These are phyloP conservation scores for Coemansia sp. DNA, from an alignment of 192 early-diverging fungal species.

Conservation along the genomic window DNA sequence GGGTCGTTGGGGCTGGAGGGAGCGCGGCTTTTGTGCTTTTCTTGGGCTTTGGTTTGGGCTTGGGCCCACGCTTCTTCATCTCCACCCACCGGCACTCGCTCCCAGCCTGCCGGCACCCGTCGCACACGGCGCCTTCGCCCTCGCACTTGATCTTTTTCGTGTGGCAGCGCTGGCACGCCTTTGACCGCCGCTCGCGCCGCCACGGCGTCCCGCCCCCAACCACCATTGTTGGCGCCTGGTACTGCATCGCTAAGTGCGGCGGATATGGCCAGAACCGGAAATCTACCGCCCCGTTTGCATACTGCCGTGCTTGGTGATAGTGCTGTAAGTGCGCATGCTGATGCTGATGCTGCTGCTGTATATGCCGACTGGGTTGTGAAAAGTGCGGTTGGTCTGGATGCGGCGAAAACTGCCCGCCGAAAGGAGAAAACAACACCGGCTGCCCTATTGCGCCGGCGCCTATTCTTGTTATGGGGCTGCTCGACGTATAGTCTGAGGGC, in stretches of 20 bases:
- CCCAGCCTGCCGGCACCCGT: constrained; percentile 46
- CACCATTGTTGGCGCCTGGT: neutral
- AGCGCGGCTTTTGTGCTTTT: neutral
- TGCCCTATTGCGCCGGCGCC: neutral
- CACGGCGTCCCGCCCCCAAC: constrained; percentile 17
- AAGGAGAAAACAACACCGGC: neutral
- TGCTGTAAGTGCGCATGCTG: constrained; percentile 8
- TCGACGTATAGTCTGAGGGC: neutral
- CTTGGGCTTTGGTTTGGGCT: constrained; percentile 13
- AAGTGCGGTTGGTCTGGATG: neutral
- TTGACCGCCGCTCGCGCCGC: constrained; percentile 52
- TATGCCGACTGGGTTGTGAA: neutral
- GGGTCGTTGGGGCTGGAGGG: neutral
- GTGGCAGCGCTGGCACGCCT: constrained; percentile 53
- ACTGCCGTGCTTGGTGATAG: constrained; percentile 17
- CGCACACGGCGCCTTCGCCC: constrained; percentile 40
- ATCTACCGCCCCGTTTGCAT: constrained; percentile 15
- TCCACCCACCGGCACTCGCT: constrained; percentile 51
- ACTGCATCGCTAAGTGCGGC: constrained; percentile 2
- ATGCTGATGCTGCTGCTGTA: constrained; percentile 1
- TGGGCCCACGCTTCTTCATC: constrained; percentile 53
- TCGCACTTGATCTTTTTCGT: constrained; percentile 55
- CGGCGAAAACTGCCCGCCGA: neutral
- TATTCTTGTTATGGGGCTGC: neutral
- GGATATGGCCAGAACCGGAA: constrained; percentile 51